These are phyloP conservation scores for Ceriops decandra DNA, from an alignment of 345 rosid species.

Conservation along the genomic window DNA sequence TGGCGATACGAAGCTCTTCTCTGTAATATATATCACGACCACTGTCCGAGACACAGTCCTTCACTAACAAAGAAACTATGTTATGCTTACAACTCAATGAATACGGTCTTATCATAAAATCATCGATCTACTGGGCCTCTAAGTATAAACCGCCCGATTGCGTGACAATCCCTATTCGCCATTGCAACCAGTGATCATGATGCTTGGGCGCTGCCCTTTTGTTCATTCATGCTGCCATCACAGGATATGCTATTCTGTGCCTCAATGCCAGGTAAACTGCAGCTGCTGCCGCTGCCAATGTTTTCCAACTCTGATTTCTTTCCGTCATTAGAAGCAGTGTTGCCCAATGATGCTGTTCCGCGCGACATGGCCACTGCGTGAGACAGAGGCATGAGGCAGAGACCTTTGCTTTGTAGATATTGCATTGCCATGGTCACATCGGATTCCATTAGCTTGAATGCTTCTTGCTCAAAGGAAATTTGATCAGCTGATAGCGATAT, in stretches of 20 bases:
- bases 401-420: conserved; percentile 24
- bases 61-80: no score
- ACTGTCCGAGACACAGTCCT: no score
- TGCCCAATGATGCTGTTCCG: conserved; percentile 27
- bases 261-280: conserved; percentile 23
- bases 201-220: conserved; percentile 17
- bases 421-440: conserved; percentile 21
- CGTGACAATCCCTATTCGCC: conserved; percentile 2
- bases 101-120: no score
- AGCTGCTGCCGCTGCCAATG: conserved; percentile 16
- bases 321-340: conserved; percentile 18
- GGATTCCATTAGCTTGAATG: conserved; percentile 24
- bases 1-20: no score
- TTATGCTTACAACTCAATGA: no score
- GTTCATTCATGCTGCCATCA: conserved; percentile 3
- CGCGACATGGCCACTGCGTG: conserved; percentile 40
- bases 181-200: conserved; percentile 12
- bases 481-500: conserved; percentile 34
- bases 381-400: conserved; percentile 33
- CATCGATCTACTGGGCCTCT: no score
- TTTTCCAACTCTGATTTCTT: conserved; percentile 17
- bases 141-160: conserved; percentile 1
- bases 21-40: no score
- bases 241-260: background rate
- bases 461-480: conserved; percentile 26